Percentiles rank a stretch among this genome's conserved stretches.
phyloP scores from a whole-genome alignment of 2,329 filamentous ascomycete genomes.

The Sphaerulina musiva region DNA sequence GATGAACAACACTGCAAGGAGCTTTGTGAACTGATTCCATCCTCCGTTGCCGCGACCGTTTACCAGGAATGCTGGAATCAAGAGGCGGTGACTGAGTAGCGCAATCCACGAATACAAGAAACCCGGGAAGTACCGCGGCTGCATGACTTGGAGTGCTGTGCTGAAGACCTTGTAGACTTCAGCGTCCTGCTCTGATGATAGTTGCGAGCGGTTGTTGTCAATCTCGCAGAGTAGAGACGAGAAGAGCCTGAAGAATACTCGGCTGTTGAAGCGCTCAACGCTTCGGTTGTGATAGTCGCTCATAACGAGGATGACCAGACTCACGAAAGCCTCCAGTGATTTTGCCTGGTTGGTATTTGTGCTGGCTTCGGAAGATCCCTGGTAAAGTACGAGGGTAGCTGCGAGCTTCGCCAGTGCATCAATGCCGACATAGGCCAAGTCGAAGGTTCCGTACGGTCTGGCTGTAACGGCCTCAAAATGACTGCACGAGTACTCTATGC shows the following conservation, averaged over 20 bases:
- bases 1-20: slow-evolving; percentile 43
- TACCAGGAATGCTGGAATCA: slow-evolving; percentile 71
- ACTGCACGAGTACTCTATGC: slow-evolving; percentile 71
- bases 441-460: slow-evolving; percentile 52
- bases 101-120: slow-evolving; percentile 83
- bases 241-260: slow-evolving; percentile 85
- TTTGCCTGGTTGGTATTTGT: slow-evolving; percentile 58
- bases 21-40: slow-evolving; percentile 68
- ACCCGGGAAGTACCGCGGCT: slow-evolving; percentile 68
- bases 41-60: slow-evolving; percentile 42
- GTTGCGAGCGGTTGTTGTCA: slow-evolving; percentile 23
- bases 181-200: slow-evolving; percentile 32
- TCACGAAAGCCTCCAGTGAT: slow-evolving; percentile 71
- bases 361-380: slow-evolving; percentile 54
- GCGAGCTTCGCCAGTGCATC: slow-evolving; percentile 82
- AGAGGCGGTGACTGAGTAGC: slow-evolving; percentile 75
- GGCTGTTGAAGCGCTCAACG: slow-evolving; percentile 75
- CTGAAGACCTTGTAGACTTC: slow-evolving; percentile 68
- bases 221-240: slow-evolving; percentile 76
- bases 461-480: slow-evolving; percentile 68
- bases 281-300: slow-evolving; percentile 78
- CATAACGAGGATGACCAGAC: slow-evolving; percentile 71
- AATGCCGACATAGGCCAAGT: slow-evolving; percentile 56
- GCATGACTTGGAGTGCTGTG: slow-evolving; percentile 62
- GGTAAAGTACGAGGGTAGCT: slow-evolving; percentile 65